Evolutionary conservation across 305 asterid genomes (phyloP).

Genomic region (Solanum hybrid): DNA sequence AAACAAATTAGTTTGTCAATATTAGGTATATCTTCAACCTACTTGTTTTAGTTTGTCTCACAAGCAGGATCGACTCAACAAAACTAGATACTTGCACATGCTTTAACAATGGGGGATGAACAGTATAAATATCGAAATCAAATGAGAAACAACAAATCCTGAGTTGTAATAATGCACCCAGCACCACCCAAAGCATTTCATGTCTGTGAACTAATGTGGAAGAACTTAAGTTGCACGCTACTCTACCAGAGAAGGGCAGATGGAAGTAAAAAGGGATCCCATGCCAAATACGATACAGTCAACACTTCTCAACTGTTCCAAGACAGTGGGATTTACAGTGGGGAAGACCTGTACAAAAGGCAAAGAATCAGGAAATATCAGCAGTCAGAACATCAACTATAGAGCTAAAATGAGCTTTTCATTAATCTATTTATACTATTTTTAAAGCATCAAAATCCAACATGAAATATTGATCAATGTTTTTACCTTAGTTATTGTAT

Average conservation of each 20-base stretch:
- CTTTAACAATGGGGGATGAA: background rate
- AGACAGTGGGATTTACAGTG: slow-evolving; percentile 56
- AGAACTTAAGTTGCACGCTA: background rate
- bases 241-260: slow-evolving; percentile 93
- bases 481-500: background rate
- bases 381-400: background rate
- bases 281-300: slow-evolving; percentile 86
- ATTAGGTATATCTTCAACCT: background rate
- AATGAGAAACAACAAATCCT: background rate
- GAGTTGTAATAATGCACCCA: background rate
- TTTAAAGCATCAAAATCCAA: background rate
- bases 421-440: background rate
- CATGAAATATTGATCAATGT: background rate
- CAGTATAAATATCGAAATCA: background rate
- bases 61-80: background rate
- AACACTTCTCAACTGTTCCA: slow-evolving; percentile 60
- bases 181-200: background rate
- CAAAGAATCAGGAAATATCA: background rate
- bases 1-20: background rate
- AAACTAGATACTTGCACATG: background rate
- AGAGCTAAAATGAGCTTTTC: background rate
- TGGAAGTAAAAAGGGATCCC: slow-evolving; percentile 94
- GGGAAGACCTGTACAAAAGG: slow-evolving; percentile 72
- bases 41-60: background rate
- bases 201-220: background rate